Evolutionary conservation across 805 yeast genomes (phyloP).

Genomic region (Pichia deserticola): DNA sequence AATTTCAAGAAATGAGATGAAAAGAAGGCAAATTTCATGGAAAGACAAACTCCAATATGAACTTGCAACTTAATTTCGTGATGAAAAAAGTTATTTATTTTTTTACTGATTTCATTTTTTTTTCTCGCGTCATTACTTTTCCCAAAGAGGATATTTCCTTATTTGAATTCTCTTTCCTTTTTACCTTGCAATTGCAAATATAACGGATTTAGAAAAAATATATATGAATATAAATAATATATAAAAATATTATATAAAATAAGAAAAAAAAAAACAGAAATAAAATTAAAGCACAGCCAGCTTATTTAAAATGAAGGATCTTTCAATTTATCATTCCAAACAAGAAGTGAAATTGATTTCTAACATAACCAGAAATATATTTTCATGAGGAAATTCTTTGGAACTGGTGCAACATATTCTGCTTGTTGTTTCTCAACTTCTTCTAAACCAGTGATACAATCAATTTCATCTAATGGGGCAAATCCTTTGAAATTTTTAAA

Average conservation of each 20-base stretch:
- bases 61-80: neutral
- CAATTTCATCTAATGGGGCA: conserved; percentile 50
- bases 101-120: too few relatives aligned
- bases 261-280: neutral
- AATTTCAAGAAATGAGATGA: too few relatives aligned
- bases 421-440: conserved; percentile 50
- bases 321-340: too few relatives aligned
- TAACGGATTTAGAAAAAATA: too few relatives aligned
- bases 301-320: too few relatives aligned
- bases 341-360: neutral
- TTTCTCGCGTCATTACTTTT: neutral
- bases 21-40: too few relatives aligned
- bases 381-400: conserved; percentile 35
- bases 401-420: conserved; percentile 29
- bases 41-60: neutral
- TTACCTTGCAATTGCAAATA: too few relatives aligned
- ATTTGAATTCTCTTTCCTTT: too few relatives aligned
- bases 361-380: conserved; percentile 39
- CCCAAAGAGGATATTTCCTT: too few relatives aligned
- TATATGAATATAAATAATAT: too few relatives aligned
- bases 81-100: neutral
- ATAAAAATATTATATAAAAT: too few relatives aligned
- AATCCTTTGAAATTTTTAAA: conserved; percentile 38
- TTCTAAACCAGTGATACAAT: conserved; percentile 52
- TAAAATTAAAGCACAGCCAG: neutral